Base-by-base conservation (phyloP, 2,329 filamentous ascomycete species). In the Neofusicoccum cordaticola region DNA sequence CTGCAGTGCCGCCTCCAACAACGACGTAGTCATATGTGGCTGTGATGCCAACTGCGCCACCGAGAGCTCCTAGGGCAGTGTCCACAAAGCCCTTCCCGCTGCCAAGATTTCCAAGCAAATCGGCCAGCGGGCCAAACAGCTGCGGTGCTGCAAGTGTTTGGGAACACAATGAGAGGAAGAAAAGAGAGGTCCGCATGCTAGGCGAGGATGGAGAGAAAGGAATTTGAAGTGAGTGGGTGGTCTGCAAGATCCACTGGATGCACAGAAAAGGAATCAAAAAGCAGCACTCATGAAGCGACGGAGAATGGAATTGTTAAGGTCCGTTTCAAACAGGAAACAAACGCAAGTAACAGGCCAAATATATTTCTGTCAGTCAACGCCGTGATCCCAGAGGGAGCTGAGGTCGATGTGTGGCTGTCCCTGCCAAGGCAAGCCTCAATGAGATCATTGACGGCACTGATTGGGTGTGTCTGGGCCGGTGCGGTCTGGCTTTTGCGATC, bases 1-100 rank as follows among this genome's bases (percentile, higher is more conserved):
- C 72, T 12, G 70, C 70, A 2, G 68, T 72, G 4, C 72, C 72
- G 19, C 71, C 72, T 2, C 72, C 72, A 6, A 72, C 69, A 9
- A 74, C 51, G n/a, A 73, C 65, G 35, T 57, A 64, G 51, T 64
- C 62, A 27, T 48, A 64, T 4, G 62, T 41, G 0, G 57, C 57
- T 13, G 22, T 45, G 5, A 35, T 9, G 12, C 44, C 58, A 13
- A 39, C n/a, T 2, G 58, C 58, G 15, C 58, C 58, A 4, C 17
- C 58, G 19, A 62, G 31, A 8, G 58, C 34, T 9, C 58, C 44
- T 17, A 62, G 44, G 6, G 58, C 11, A 2, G 41, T 47, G 19
- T 39, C 35, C 8, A 50, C 44, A 41, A 62, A 34, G 15, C 58
- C 58, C 1, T 48, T 27, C 22, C 58, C 58, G 42, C 41, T 15